A percentile compares a stretch with the other conserved stretches of the same genome.
Conservation (phyloP, 495 filamentous ascomycete species). For the Jackrogersella multiformis region DNA sequence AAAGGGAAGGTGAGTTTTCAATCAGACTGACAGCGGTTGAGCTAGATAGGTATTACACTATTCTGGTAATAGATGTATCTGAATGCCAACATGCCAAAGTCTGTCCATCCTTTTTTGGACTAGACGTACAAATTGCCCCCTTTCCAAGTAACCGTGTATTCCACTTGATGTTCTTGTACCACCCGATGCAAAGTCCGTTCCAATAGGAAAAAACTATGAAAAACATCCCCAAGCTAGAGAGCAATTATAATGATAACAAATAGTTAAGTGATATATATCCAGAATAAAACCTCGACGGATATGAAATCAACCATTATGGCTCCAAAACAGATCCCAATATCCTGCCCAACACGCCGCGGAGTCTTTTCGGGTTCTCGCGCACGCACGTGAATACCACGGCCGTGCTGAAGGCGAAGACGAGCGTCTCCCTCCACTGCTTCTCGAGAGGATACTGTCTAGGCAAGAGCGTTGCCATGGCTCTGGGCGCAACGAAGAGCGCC, state of each 20-base stretch:
- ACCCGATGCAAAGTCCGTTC: constrained; percentile 12
- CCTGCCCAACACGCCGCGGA: constrained; percentile 79
- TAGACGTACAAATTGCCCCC: background rate
- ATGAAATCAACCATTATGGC: constrained; percentile 14
- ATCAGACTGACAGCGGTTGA: background rate
- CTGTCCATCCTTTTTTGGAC: background rate
- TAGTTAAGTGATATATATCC: background rate
- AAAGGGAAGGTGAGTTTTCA: background rate
- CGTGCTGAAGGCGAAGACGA: constrained; percentile 76
- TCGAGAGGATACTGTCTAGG: constrained; percentile 75
- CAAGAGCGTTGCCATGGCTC: constrained; percentile 79
- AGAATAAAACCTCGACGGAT: background rate
- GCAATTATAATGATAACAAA: background rate
- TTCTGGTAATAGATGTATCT: background rate
- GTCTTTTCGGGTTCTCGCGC: constrained; percentile 68
- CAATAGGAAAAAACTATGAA: background rate
- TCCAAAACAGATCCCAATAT: constrained; percentile 67
- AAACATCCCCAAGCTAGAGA: background rate
- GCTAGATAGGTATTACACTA: constrained; percentile 1
- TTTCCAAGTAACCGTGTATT: constrained; percentile 9
- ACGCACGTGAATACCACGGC: constrained; percentile 80
- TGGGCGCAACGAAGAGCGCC: constrained; percentile 84
- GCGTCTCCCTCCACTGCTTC: constrained; percentile 78
- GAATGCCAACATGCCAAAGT: background rate
- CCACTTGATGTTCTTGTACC: constrained; percentile 5